A percentile compares a stretch with the other conserved stretches of the same genome.
These are phyloP conservation scores for Gloeostereum incarnatum DNA, from an alignment of 768 basidiomycete genomes.

Conservation along the genomic window DNA sequence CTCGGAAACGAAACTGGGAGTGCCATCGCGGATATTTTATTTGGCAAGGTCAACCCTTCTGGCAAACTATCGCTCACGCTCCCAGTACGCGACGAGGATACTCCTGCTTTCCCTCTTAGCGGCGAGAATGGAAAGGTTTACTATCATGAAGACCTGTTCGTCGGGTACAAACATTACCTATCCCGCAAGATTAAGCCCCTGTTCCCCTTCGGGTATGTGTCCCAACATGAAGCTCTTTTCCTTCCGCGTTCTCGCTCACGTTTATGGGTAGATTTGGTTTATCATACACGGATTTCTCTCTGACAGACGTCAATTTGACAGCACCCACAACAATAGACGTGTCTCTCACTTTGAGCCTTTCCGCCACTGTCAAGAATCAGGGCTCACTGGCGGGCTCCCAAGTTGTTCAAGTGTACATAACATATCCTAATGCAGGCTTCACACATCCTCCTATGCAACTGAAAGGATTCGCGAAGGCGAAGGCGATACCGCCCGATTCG, in stretches of 20 bases:
- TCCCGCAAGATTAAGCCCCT: conserved; percentile 41
- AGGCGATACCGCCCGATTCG: conserved; percentile 38
- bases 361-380: conserved; percentile 43
- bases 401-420: conserved; percentile 59
- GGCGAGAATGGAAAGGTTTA: conserved; percentile 51
- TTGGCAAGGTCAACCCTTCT: conserved; percentile 51
- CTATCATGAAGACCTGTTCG: conserved; percentile 54
- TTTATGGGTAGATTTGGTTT: conserved; percentile 46
- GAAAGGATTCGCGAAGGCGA: conserved; percentile 56
- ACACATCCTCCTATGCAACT: conserved; percentile 53
- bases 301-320: conserved; percentile 35
- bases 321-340: conserved; percentile 15
- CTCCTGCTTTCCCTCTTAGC: conserved; percentile 45
- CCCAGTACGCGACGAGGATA: conserved; percentile 50
- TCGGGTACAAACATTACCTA: conserved; percentile 65
- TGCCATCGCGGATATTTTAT: conserved; percentile 57
- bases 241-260: conserved; percentile 3
- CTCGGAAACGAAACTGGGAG: conserved; percentile 59
- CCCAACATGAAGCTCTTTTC: too few species aligned
- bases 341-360: conserved; percentile 26
- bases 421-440: conserved; percentile 37
- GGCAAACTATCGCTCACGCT: conserved; percentile 54
- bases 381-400: conserved; percentile 47
- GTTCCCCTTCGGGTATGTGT: conserved; percentile 57
- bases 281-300: conserved; percentile 65